Conservation (phyloP, 140 eudicot species). For the Bidens hawaiensis region DNA sequence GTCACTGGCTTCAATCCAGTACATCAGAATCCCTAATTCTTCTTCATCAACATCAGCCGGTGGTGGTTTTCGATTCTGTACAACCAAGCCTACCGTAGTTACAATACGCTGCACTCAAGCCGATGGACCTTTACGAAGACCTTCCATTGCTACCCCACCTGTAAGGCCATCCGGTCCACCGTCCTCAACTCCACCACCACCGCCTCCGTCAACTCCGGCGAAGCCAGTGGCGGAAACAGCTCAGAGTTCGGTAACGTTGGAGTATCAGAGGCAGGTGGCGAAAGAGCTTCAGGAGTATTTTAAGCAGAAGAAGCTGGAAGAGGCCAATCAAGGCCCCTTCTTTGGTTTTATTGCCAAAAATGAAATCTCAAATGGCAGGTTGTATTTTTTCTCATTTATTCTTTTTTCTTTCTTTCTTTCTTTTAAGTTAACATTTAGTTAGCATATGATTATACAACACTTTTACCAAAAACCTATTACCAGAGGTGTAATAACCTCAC, state of each 20-base stretch:
- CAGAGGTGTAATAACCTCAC: too few species aligned
- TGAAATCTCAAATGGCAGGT: constrained; percentile 96
- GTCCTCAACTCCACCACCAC: constrained; percentile 34
- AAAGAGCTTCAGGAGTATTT: constrained; percentile 91
- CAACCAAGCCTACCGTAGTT: constrained; percentile 25
- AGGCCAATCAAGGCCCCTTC: constrained; percentile 75
- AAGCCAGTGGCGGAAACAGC: constrained; percentile 26
- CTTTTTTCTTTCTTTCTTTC: too few species aligned
- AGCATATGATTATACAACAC: too few species aligned
- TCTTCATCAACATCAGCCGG: too few species aligned
- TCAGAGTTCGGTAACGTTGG: constrained; percentile 67
- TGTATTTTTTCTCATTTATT: too few species aligned
- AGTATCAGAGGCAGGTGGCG: constrained; percentile 93
- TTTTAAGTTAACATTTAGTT: not conserved
- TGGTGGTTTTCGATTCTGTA: constrained; percentile 36
- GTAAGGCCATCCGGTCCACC: constrained; percentile 43
- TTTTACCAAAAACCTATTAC: too few species aligned
- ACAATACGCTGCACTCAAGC: constrained; percentile 66
- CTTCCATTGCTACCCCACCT: constrained; percentile 63
- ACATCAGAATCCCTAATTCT: constrained; percentile 41
- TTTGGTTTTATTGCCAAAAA: constrained; percentile 84
- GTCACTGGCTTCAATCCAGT: constrained; percentile 78
- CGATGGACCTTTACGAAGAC: constrained; percentile 88
- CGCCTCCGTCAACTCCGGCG: constrained; percentile 32
- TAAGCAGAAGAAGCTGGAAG: constrained; percentile 78